A percentile compares a stretch with the other conserved stretches of the same genome.
phyloP scores from a whole-genome alignment of 2,329 filamentous ascomycete species.

The Clarireedia hainanense region DNA sequence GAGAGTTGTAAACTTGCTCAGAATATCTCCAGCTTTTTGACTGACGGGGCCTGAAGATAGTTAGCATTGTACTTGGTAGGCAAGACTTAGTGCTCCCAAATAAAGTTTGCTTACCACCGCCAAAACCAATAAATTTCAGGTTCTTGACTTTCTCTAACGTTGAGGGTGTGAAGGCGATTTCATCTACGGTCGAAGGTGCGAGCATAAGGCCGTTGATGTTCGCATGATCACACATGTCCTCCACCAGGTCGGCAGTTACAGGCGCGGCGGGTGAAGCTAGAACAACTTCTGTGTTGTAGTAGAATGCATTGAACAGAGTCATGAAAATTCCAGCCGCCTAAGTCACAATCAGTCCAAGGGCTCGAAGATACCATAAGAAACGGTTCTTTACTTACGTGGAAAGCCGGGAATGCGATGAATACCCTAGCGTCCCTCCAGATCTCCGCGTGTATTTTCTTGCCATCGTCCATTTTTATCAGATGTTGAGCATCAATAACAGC shows the following conservation, averaged over 20 bases:
- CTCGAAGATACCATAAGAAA: too few species aligned
- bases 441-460: not conserved
- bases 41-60: not conserved
- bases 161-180: not conserved
- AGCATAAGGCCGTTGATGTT: not conserved
- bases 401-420: constrained; percentile 2
- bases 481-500: not conserved
- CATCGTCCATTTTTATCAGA: not conserved
- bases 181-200: constrained; percentile 8
- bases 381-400: not conserved
- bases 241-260: constrained; percentile 1
- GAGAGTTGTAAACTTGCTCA: not conserved
- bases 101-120: not conserved
- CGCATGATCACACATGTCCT: constrained; percentile 4
- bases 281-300: not conserved
- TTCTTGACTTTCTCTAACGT: not conserved
- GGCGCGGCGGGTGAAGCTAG: constrained; percentile 1
- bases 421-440: not conserved
- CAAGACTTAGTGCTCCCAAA: not conserved
- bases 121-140: not conserved
- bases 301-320: not conserved
- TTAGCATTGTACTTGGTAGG: not conserved
- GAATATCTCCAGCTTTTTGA: constrained; percentile 5
- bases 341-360: not conserved
- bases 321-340: not conserved